Percentiles rank a stretch among this genome's conserved stretches.
Evolutionary conservation across 768 basidiomycete species (phyloP).

Genomic region (Tylopilus cervinicoccineus): DNA sequence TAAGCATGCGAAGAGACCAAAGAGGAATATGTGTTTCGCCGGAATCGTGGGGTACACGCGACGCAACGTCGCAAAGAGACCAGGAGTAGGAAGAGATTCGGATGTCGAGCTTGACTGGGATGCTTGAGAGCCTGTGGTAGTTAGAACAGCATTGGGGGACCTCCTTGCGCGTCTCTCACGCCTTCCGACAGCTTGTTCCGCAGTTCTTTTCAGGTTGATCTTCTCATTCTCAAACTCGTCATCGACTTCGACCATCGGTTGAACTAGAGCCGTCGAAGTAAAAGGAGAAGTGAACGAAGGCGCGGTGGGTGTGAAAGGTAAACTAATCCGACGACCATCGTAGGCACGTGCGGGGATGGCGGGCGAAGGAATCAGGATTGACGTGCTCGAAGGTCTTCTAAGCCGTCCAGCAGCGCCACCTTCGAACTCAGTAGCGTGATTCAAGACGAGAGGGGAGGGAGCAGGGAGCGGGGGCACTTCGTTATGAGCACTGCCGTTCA

Average conservation of each 20-base stretch:
- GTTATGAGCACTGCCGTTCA: neutral
- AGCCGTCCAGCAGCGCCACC: slow-evolving; percentile 18
- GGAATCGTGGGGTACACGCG: slow-evolving; percentile 70
- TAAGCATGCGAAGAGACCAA: slow-evolving; percentile 69
- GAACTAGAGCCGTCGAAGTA: neutral
- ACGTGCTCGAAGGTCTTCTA: slow-evolving; percentile 30
- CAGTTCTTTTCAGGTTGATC: slow-evolving; percentile 37
- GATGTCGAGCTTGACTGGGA: slow-evolving; percentile 1
- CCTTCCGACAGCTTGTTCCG: slow-evolving; percentile 36
- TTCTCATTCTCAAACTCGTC: slow-evolving; percentile 46
- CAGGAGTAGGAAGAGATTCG: slow-evolving; percentile 6
- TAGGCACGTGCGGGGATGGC: slow-evolving; percentile 29
- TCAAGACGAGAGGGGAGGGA: slow-evolving; percentile 16
- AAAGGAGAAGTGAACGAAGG: slow-evolving; percentile 36
- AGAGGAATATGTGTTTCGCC: slow-evolving; percentile 59
- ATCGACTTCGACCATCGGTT: slow-evolving; percentile 33
- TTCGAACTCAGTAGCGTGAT: slow-evolving; percentile 18
- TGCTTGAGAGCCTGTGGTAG: slow-evolving; percentile 7
- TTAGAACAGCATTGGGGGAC: neutral
- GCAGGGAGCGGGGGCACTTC: slow-evolving; percentile 20
- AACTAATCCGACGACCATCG: slow-evolving; percentile 37
- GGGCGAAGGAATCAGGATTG: slow-evolving; percentile 35
- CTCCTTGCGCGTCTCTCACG: slow-evolving; percentile 26
- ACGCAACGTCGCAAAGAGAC: slow-evolving; percentile 41
- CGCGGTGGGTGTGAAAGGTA: slow-evolving; percentile 64